These are phyloP conservation scores for Hymenoscyphus scutula DNA, from an alignment of 2,329 filamentous ascomycete genomes.

Conservation along the genomic window DNA sequence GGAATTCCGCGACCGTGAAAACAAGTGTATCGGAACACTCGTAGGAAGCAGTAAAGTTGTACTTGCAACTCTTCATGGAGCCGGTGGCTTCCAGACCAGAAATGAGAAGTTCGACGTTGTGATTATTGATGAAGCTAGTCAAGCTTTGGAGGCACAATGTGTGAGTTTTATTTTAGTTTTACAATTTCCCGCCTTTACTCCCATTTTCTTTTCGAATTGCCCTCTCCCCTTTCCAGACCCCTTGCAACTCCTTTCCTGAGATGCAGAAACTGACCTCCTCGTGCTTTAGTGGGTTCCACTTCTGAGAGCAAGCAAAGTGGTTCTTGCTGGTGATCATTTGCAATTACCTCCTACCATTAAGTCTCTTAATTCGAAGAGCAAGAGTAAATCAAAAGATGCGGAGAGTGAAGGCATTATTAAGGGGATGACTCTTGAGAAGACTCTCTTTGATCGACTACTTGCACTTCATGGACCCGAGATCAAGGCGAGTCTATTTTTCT, in stretches of 20 bases:
- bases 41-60: slow-evolving; percentile 80
- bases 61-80: slow-evolving; percentile 86
- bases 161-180: background rate
- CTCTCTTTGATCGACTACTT: slow-evolving; percentile 86
- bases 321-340: slow-evolving; percentile 90
- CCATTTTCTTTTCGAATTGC: background rate
- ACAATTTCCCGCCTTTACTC: background rate
- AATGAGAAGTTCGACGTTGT: slow-evolving; percentile 87
- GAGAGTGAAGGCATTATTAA: slow-evolving; percentile 43
- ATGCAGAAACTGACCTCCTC: background rate
- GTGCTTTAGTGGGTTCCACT: slow-evolving; percentile 83
- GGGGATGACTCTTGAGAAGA: slow-evolving; percentile 73
- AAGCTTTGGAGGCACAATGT: slow-evolving; percentile 75
- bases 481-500: slow-evolving; percentile 50
- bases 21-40: slow-evolving; percentile 73
- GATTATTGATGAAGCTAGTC: slow-evolving; percentile 92
- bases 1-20: slow-evolving; percentile 84
- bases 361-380: slow-evolving; percentile 57
- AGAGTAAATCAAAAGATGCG: slow-evolving; percentile 36
- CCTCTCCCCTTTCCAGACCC: background rate
- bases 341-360: slow-evolving; percentile 96
- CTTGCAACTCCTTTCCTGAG: background rate
- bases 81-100: slow-evolving; percentile 79
- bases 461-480: slow-evolving; percentile 76
- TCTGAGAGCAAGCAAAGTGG: slow-evolving; percentile 74